Conservation (phyloP, 2,329 filamentous ascomycete species). For the Trichoderma breve region DNA sequence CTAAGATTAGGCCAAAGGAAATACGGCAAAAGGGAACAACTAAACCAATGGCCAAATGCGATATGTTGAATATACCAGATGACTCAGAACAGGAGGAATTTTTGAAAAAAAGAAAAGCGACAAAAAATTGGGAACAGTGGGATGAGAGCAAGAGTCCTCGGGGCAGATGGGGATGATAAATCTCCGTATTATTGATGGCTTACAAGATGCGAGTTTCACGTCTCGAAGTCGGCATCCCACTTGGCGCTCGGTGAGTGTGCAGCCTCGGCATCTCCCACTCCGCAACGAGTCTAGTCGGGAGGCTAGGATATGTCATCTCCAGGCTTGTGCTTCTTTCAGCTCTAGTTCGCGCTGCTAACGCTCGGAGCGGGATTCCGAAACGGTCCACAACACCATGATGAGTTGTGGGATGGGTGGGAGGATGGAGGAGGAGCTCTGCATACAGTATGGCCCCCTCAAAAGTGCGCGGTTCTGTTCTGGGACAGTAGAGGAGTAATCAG, state of each 20-base stretch:
- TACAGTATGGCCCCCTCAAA: not conserved
- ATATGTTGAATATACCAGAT: not conserved
- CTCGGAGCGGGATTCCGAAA: not conserved
- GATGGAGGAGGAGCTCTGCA: not conserved
- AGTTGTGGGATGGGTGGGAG: not conserved
- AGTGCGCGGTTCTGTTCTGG: not conserved
- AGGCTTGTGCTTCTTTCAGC: not conserved
- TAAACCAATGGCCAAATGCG: not conserved
- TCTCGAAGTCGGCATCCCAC: slow-evolving; percentile 14
- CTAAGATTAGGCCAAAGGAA: not conserved
- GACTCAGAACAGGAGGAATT: not conserved
- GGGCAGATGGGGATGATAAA: slow-evolving; percentile 15
- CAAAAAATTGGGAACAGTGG: not conserved
- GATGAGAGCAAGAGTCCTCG: not conserved
- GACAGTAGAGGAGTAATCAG: not conserved
- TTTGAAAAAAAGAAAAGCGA: not conserved
- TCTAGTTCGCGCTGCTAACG: not conserved
- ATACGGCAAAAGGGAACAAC: not conserved
- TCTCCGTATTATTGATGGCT: not conserved
- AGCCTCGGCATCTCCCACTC: slow-evolving; percentile 18
- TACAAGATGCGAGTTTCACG: not conserved
- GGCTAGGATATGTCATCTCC: not conserved
- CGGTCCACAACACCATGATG: not conserved
- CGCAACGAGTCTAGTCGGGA: not conserved
- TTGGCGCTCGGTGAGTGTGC: not conserved